A percentile compares a stretch with the other conserved stretches of the same genome.
phyloP scores from a whole-genome alignment of 1,284 basidiomycete genomes.

The Coniferiporia sulphurascens region DNA sequence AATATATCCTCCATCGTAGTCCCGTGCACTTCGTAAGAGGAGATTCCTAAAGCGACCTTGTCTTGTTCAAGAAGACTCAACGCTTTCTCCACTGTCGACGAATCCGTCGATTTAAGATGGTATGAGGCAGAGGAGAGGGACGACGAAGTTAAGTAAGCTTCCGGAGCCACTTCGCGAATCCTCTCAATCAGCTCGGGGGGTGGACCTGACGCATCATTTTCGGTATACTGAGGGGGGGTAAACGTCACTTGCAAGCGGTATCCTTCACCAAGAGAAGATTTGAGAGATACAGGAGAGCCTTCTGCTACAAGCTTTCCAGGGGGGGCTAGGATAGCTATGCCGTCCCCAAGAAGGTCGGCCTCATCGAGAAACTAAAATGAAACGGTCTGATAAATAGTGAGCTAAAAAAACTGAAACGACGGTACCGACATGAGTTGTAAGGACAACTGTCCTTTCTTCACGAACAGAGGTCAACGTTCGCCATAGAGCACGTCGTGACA shows the following conservation, averaged over 20 bases:
- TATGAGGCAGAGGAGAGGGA: slow-evolving; percentile 42
- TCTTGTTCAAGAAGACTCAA: slow-evolving; percentile 50
- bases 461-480: slow-evolving; percentile 62
- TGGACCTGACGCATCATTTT: slow-evolving; percentile 24
- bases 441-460: slow-evolving; percentile 59
- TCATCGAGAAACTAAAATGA: slow-evolving; percentile 65
- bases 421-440: slow-evolving; percentile 60
- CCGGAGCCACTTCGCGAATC: slow-evolving; percentile 45
- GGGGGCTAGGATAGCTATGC: slow-evolving; percentile 69
- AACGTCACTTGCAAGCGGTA: slow-evolving; percentile 59
- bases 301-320: slow-evolving; percentile 72
- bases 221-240: slow-evolving; percentile 20
- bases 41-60: slow-evolving; percentile 34
- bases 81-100: slow-evolving; percentile 47
- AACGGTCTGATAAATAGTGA: slow-evolving; percentile 3
- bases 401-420: not conserved
- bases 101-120: slow-evolving; percentile 55
- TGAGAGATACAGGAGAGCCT: slow-evolving; percentile 69
- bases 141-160: slow-evolving; percentile 36
- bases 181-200: slow-evolving; percentile 36
- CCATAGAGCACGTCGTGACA: slow-evolving; percentile 76
- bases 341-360: slow-evolving; percentile 73
- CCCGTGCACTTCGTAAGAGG: slow-evolving; percentile 61
- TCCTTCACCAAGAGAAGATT: slow-evolving; percentile 67
- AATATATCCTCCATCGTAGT: slow-evolving; percentile 81